These are phyloP conservation scores for Saccharum hybrid DNA, from an alignment of 202 grass and related monocot genomes.

Conservation along the genomic window DNA sequence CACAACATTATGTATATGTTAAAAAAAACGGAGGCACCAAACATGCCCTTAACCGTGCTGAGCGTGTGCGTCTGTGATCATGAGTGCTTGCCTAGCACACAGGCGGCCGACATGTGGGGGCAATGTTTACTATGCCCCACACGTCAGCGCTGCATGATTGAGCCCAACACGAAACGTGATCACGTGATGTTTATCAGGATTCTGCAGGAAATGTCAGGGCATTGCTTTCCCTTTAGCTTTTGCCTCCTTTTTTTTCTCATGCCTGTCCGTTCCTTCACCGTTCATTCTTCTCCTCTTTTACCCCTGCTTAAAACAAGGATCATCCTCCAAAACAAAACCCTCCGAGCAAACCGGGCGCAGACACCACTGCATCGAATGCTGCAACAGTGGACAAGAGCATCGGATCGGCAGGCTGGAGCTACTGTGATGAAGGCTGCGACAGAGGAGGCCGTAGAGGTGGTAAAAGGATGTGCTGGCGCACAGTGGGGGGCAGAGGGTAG, in stretches of 20 bases:
- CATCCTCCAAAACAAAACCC: no score
- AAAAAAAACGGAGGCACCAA: no score
- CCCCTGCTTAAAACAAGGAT: background rate
- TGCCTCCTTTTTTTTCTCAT: background rate
- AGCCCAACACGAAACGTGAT: constrained; percentile 43
- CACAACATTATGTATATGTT: no score
- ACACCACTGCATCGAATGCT: background rate
- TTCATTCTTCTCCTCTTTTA: constrained; percentile 13
- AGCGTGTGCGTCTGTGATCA: background rate
- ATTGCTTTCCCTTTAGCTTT: constrained; percentile 35
- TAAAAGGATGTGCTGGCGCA: background rate
- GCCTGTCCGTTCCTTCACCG: background rate
- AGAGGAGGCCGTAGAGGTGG: background rate
- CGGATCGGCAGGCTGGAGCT: background rate
- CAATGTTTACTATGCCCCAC: background rate
- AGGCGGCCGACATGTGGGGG: background rate
- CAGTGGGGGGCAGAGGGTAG: background rate
- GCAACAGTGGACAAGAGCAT: background rate
- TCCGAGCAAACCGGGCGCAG: background rate
- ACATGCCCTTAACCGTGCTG: no score
- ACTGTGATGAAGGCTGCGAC: background rate
- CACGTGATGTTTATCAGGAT: constrained; percentile 45
- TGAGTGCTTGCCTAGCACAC: background rate
- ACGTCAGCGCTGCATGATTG: constrained; percentile 48
- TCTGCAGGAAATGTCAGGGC: constrained; percentile 45